Percentiles rank a stretch among this genome's conserved stretches.
Conservation (phyloP, 768 basidiomycete species). For the Psilocybe azurescens region DNA sequence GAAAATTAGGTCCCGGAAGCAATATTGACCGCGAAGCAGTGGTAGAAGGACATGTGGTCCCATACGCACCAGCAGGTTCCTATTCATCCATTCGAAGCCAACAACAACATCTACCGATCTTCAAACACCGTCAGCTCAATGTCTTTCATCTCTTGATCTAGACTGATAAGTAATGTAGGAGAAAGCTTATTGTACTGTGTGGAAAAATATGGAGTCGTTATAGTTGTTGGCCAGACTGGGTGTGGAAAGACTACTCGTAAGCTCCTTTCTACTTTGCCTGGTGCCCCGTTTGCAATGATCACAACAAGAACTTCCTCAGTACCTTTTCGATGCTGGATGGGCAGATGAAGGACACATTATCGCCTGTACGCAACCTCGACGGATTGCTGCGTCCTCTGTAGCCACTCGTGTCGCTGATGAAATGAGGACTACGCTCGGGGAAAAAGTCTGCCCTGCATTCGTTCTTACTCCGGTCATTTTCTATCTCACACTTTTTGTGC, state of each 20-base stretch:
- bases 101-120: constrained; percentile 86
- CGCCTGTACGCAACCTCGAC: constrained; percentile 91
- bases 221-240: constrained; percentile 94
- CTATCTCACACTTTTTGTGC: background rate
- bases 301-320: constrained; percentile 90
- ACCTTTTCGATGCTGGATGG: constrained; percentile 94
- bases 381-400: constrained; percentile 95
- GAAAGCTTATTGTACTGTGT: constrained; percentile 82
- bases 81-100: constrained; percentile 74
- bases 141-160: background rate
- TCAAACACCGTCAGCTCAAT: constrained; percentile 74
- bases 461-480: background rate
- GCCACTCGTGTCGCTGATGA: constrained; percentile 92
- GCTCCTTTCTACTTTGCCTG: constrained; percentile 28
- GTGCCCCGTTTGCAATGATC: constrained; percentile 22
- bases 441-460: constrained; percentile 62
- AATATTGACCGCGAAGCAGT: constrained; percentile 84
- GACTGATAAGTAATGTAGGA: constrained; percentile 44
- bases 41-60: constrained; percentile 72
- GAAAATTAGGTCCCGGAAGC: constrained; percentile 83
- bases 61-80: constrained; percentile 61
- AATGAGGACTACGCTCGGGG: constrained; percentile 86
- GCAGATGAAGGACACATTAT: constrained; percentile 81
- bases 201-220: constrained; percentile 82
- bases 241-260: constrained; percentile 97